Evolutionary conservation across 345 rosid species (phyloP), one percentile per base, ranked within the genome.

Genomic region (Citrus inodora): DNA sequence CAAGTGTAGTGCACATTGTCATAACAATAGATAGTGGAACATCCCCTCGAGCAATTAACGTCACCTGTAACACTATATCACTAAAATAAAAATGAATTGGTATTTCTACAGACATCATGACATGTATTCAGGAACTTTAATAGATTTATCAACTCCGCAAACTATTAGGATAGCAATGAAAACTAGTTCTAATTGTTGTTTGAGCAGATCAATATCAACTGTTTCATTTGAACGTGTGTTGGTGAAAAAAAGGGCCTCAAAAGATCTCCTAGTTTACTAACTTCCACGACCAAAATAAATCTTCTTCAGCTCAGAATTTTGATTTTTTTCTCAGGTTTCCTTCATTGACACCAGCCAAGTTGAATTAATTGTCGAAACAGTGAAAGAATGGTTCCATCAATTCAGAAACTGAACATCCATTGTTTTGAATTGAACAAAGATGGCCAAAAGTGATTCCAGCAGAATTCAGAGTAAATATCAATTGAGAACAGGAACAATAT

Each of bases 1-100:
- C 88, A 51, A 87, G 81, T 65, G 91, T 90, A 46, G 92, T 90
- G 85, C 92, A 90, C 25, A 80, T 82, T 25, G 95, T 92, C 92
- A 87, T 85, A 67, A 90, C 86, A 68, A 88, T 83, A 46, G 95
- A 90, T 32, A 90, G 84, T 48, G 90, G 81, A 85, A 90, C 93
- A 77, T 90, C 95, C 74, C 93, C 95, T 80, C 51, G 88, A 77
- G 95, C 91, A 78, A 90, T 84, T 76, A 90, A 83, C 63, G 93
- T 92, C 83, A 87, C 93, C 95, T 90, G 93, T 69, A 86, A 84
- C 63, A 82, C 83, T 82, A 82, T 51, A 82, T 82, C 84, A 84
- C 56, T 56, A 71, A 80, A 83, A 76, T 67, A 82, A 76, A 79
- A 82, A 30, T 2, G 75, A 80, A 75, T 40, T 33, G 73, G 71